Evolutionary conservation across 2,329 filamentous ascomycete species (phyloP), one percentile per base, ranked within the genome.

Genomic region (Aspergillus sp.): DNA sequence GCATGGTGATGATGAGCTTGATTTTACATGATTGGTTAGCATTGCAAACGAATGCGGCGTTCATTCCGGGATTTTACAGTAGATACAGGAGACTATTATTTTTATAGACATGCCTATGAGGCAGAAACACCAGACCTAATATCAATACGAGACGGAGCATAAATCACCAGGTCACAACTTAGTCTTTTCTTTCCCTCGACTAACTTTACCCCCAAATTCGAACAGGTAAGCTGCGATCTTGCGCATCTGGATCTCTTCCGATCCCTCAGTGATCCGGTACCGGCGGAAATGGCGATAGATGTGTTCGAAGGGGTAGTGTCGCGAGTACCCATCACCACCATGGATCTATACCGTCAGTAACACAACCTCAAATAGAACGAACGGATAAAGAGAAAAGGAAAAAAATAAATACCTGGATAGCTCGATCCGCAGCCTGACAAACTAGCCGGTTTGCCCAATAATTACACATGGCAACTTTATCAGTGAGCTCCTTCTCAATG

Each of bases 191-290:
- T 30, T 30, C 27, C 27, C 27, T 30, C 27, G 27, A 37, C 50
- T 44, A 12, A 51, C 55, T 34, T 56, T 52, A 11, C 42, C 55
- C n/a, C 53, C 61, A 56, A 71, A 84, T 1, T 81, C 83, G 68
- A 86, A 85, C 44, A 86, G 61, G 70, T 82, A 85, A 9, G 81
- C 83, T 0, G 83, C 84, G 9, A 87, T 79, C 71, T 86, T 86
- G n/a, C 84, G 75, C 80, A 87, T 87, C 71, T 87, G 84, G 51
- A 87, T 85, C 74, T 87, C 84, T 68, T 87, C 85, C 54, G 82
- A 84, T 0, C 84, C 85, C 67, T 87, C 85, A 0, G 85, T 87
- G 61, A 87, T 88, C 37, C 85, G 73, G 65, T 87, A 87, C 22
- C 83, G 75, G 41, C 85, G 73, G 69, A 87, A 86, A 72, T 87